Base-by-base conservation (phyloP, 495 filamentous ascomycete genomes). In the Poronia punctata region DNA sequence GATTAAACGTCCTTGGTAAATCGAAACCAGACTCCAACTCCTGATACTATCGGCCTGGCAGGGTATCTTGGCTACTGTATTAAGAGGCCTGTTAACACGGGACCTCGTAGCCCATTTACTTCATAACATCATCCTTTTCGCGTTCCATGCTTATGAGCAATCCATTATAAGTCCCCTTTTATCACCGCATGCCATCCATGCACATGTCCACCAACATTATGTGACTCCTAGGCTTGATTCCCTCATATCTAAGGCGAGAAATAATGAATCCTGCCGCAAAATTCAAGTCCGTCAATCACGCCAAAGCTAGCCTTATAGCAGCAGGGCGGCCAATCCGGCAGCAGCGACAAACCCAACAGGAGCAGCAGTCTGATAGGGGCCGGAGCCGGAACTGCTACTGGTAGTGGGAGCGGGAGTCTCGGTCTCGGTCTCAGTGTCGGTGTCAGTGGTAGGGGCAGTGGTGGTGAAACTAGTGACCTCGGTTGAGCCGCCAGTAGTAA, bases 401-500 rank as follows among this genome's bases (percentile, higher is more conserved):
- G 53, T 44, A n/a, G 52, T 43, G 8, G 56, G 52, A 3, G 54
- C 57, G 24, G 44, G 34, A 5, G 43, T 23, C 9, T 45, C 45
- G 20, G 46, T 34, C 24, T 37, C 9, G 16, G 49, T 36, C 10
- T 44, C 45, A 22, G 19, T 28, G 35, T 31, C 40, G 3, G 45
- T 35, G 32, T 36, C 50, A 27, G 44, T 46, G 16, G 46, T 43
- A 25, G 45, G 27, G 22, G 38, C 58, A n/a, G 60, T 61, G 25
- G 46, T 27, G 8, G 50, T 49, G 24, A 48, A 24, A 19, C 46
- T 55, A 16, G 48, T 42, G 32, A 41, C 49, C 26, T 53, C 42
- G 8, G 65, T 67, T 25, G 54, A 67, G 24, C 43, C 56, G 38
- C 54, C 50, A 25, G 61, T 53, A 25, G 61, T 61, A 36, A 60